phyloP scores from a whole-genome alignment of 2,329 filamentous ascomycete species.

The Metarhizium brunneum region DNA sequence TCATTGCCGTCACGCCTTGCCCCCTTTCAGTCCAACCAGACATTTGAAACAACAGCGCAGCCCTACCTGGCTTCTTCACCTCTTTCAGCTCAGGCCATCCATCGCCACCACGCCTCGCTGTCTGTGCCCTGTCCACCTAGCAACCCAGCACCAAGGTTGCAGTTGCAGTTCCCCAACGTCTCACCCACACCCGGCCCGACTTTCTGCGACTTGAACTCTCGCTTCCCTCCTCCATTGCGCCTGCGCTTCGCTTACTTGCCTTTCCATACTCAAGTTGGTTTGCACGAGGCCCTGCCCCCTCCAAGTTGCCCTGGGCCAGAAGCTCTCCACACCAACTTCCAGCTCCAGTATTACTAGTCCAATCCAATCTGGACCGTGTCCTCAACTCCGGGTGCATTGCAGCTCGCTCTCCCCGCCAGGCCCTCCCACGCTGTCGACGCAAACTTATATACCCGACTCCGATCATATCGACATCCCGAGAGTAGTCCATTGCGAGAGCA shows the following conservation, averaged over 20 bases:
- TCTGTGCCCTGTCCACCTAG: too few relatives aligned
- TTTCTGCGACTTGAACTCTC: not conserved
- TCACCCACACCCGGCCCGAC: not conserved
- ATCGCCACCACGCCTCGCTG: too few relatives aligned
- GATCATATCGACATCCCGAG: not conserved
- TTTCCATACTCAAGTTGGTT: not conserved
- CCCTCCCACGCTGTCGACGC: not conserved
- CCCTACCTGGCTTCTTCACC: too few relatives aligned
- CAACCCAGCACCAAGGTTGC: too few relatives aligned
- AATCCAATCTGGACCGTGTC: constrained; percentile 2
- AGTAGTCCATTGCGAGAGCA: not conserved
- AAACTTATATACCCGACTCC: not conserved
- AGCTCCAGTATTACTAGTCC: not conserved
- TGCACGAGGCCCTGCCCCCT: not conserved
- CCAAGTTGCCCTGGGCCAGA: not conserved
- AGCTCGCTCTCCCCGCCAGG: not conserved
- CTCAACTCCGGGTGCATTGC: not conserved
- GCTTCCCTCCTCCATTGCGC: not conserved
- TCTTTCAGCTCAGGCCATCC: too few relatives aligned
- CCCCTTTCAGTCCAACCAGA: too few relatives aligned
- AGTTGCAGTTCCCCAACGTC: not conserved
- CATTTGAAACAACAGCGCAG: too few relatives aligned
- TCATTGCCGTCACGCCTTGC: too few relatives aligned
- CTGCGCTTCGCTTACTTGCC: not conserved
- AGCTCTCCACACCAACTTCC: not conserved